phyloP scores from a whole-genome alignment of 768 basidiomycete species.

The Pleurotus tuber-regium region DNA sequence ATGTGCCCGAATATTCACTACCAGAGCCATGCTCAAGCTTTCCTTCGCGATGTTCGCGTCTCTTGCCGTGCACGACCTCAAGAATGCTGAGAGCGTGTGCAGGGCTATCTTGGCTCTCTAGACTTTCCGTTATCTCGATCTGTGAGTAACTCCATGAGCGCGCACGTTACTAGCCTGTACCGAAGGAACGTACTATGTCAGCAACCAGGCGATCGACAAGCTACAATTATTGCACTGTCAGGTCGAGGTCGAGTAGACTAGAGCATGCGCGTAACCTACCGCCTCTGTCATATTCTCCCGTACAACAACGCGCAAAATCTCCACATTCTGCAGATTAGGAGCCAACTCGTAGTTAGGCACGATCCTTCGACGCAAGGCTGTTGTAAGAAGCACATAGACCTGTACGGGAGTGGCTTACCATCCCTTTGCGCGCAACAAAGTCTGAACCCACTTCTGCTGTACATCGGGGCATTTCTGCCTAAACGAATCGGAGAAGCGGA shows the following conservation, averaged over 20 bases:
- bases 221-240: conserved; percentile 51
- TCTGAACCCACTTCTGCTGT: conserved; percentile 61
- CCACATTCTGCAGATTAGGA: conserved; percentile 48
- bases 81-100: conserved; percentile 49
- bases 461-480: conserved; percentile 51
- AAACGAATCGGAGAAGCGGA: conserved; percentile 60
- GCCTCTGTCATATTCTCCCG: conserved; percentile 57
- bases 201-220: conserved; percentile 61
- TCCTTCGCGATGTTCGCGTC: conserved; percentile 39
- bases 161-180: no score
- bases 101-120: conserved; percentile 45
- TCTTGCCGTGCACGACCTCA: conserved; percentile 24
- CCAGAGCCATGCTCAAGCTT: conserved; percentile 47
- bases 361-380: conserved; percentile 35
- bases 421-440: conserved; percentile 45
- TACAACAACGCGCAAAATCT: conserved; percentile 66
- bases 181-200: conserved; percentile 55
- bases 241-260: no score
- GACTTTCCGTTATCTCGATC: conserved; percentile 63
- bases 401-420: no score
- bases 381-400: no score
- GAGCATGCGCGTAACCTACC: conserved; percentile 24
- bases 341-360: conserved; percentile 52
- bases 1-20: conserved; percentile 55
- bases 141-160: conserved; percentile 19